phyloP scores from a whole-genome alignment of 2,329 filamentous ascomycete genomes.

The Xylaria arbuscula region DNA sequence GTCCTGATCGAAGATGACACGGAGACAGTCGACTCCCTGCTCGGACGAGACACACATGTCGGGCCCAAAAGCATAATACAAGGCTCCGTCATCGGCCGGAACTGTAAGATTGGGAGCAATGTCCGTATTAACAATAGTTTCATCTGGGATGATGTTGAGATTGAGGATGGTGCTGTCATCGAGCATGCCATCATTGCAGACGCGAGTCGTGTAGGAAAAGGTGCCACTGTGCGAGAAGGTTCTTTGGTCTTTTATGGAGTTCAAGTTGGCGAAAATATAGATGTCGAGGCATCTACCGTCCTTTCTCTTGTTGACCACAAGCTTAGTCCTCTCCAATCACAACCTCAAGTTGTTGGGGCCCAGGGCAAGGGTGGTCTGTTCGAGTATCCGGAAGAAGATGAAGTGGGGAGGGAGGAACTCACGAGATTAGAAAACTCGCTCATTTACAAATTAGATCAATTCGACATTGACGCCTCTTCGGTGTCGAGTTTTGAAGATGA shows the following conservation, averaged over 20 bases:
- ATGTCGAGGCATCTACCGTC: slow-evolving; percentile 53
- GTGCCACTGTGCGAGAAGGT: slow-evolving; percentile 75
- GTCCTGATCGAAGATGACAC: slow-evolving; percentile 80
- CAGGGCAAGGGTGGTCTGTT: slow-evolving; percentile 64
- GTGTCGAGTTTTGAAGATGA: slow-evolving; percentile 71
- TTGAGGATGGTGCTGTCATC: slow-evolving; percentile 80
- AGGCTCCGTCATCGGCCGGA: slow-evolving; percentile 83
- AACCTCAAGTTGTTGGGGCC: slow-evolving; percentile 61
- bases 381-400: slow-evolving; percentile 60
- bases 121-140: slow-evolving; percentile 83
- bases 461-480: slow-evolving; percentile 65
- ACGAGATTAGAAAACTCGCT: slow-evolving; percentile 65
- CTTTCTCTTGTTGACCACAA: slow-evolving; percentile 54
- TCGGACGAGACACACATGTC: slow-evolving; percentile 81
- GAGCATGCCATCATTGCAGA: slow-evolving; percentile 81
- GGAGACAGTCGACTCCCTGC: slow-evolving; percentile 74
- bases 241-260: slow-evolving; percentile 85
- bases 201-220: slow-evolving; percentile 75
- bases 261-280: slow-evolving; percentile 71
- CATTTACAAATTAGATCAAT: slow-evolving; percentile 64
- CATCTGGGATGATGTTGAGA: slow-evolving; percentile 85
- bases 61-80: slow-evolving; percentile 76
- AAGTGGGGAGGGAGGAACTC: slow-evolving; percentile 62
- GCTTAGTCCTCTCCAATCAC: slow-evolving; percentile 54
- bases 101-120: slow-evolving; percentile 87